Base-by-base conservation (phyloP, 495 filamentous ascomycete genomes). In the Aspergillus saccharolyticus region DNA sequence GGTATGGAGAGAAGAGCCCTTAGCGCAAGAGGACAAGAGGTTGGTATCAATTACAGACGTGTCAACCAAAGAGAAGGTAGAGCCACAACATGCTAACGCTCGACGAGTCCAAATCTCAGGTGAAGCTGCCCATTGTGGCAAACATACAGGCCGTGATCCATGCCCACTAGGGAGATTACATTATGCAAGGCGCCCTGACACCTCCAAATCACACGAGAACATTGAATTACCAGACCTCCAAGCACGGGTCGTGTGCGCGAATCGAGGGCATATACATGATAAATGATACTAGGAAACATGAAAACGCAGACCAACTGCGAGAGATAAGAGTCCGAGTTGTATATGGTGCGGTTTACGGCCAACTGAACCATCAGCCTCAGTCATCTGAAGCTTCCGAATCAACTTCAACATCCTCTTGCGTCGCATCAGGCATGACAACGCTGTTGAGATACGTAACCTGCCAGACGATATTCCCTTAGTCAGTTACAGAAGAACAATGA, bases 371-470 rank as follows among this genome's bases (percentile, higher is more conserved):
- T 28, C 10, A 15, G 33, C 33, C 28, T 17, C 44, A 50, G 2
- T 56, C 52, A 15, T 65, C 59, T 17, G 51, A 52, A 12, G 47
- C 52, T 9, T 64, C 63, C 16, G 63, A 63, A 25, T 45, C 59
- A 21, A 44, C 46, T 42, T 45, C 56, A 47, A 30, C 30, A 21
- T 59, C 57, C 25, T 58, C 43, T 9, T 49, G 52, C 21, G 30
- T 52, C 18, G 61, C 59, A 67, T 89, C 85, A 20, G 86, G 86
- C 85, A 83, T 85, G 55, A 86, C 81, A 22, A 84, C 75, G 58
- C 75, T 79, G 58, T 87, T 87, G 39, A 87, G 73, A 70, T 80
- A 83, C 53, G 80, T 79, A 30, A 86, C 76, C 83, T 86, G 57
- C 66, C 50, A 57, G 33, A 52, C 21, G 59, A 69, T 55, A 49